These are phyloP conservation scores for Didymella segeticola DNA, from an alignment of 2,329 filamentous ascomycete genomes.

Conservation along the genomic window DNA sequence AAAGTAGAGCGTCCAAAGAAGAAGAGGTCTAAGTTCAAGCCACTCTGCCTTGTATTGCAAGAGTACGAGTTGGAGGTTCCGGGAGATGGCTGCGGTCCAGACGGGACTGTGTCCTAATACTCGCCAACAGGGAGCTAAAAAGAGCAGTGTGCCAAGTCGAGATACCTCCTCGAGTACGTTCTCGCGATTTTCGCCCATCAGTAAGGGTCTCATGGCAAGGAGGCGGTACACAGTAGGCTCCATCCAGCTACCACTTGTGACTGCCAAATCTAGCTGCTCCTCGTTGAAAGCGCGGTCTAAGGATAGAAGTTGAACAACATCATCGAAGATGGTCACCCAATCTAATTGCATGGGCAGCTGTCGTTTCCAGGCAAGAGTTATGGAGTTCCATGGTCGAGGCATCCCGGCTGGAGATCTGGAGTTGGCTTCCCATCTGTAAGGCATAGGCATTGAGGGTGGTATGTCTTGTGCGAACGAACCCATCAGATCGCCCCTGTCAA, in stretches of 20 bases:
- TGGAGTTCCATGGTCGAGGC: slow-evolving; percentile 60
- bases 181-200: slow-evolving; percentile 16
- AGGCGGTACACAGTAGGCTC: slow-evolving; percentile 38
- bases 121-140: slow-evolving; percentile 38
- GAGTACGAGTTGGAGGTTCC: slow-evolving; percentile 31
- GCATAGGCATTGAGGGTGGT: slow-evolving; percentile 33
- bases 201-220: slow-evolving; percentile 31
- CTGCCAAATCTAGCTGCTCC: slow-evolving; percentile 28
- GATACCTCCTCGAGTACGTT: slow-evolving; percentile 40
- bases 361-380: slow-evolving; percentile 67
- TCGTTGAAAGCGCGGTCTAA: slow-evolving; percentile 35
- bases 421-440: slow-evolving; percentile 28
- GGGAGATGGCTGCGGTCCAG: slow-evolving; percentile 30
- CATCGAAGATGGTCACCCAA: slow-evolving; percentile 41
- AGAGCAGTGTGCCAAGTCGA: slow-evolving; percentile 38
- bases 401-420: slow-evolving; percentile 63
- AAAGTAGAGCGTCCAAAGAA: slow-evolving; percentile 38
- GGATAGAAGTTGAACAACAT: slow-evolving; percentile 33
- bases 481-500: slow-evolving; percentile 34
- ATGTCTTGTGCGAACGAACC: slow-evolving; percentile 41
- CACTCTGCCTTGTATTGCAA: slow-evolving; percentile 34
- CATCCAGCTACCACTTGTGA: slow-evolving; percentile 37
- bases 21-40: slow-evolving; percentile 36
- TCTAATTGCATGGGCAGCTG: slow-evolving; percentile 31
- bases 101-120: slow-evolving; percentile 34